phyloP scores from a whole-genome alignment of 140 eudicot genomes.

The Flaveria floridana region DNA sequence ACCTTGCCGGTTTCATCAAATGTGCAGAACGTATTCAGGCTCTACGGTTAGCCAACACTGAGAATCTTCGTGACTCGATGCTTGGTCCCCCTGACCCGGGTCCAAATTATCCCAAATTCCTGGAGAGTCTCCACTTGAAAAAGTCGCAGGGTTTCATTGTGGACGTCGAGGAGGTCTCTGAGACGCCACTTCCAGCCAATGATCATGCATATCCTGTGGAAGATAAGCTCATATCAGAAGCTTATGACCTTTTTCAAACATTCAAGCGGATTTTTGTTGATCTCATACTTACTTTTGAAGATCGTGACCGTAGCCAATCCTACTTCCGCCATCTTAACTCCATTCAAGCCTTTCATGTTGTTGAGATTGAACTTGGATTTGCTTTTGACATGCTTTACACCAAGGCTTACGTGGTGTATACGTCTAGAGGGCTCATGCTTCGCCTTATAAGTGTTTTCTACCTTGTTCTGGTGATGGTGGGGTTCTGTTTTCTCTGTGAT shows the following conservation, averaged over 20 bases:
- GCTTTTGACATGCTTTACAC: constrained; percentile 52
- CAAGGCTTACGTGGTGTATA: constrained; percentile 43
- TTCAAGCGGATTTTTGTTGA: constrained; percentile 56
- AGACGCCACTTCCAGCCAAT: constrained; percentile 26
- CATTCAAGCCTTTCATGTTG: constrained; percentile 37
- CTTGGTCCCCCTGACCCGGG: constrained; percentile 55
- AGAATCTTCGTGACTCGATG: constrained; percentile 43
- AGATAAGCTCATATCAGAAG: constrained; percentile 31
- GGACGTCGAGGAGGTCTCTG: constrained; percentile 23
- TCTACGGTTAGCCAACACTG: constrained; percentile 40
- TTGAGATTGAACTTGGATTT: constrained; percentile 62
- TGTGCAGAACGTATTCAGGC: constrained; percentile 43
- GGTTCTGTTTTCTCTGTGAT: constrained; percentile 13
- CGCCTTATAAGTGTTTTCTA: constrained; percentile 23
- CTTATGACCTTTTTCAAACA: constrained; percentile 35
- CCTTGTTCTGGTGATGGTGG: constrained; percentile 19
- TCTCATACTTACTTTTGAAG: constrained; percentile 57
- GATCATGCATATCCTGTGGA: constrained; percentile 29
- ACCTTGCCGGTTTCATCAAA: constrained; percentile 40
- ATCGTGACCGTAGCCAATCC: constrained; percentile 40
- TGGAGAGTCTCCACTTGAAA: constrained; percentile 37
- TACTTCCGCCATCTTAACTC: constrained; percentile 30
- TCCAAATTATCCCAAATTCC: constrained; percentile 52
- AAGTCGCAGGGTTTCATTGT: constrained; percentile 31
- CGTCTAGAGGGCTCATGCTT: constrained; percentile 29